Base-by-base conservation (phyloP, 345 rosid species). In the Brassica incana region DNA sequence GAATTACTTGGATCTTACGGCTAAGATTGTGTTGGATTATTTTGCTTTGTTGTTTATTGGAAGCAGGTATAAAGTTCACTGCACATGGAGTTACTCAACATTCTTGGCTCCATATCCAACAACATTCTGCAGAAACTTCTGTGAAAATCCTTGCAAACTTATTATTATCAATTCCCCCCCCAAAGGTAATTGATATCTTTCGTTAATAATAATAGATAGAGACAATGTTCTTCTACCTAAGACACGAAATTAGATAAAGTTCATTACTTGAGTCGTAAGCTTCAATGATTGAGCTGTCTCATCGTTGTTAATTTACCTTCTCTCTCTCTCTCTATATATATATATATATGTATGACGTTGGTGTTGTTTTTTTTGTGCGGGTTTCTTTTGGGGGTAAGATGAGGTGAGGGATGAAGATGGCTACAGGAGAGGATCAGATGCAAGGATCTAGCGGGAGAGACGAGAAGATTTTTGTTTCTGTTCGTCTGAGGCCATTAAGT, bases 401-500 rank as follows among this genome's bases (percentile, higher is more conserved):
- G 77, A 62, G 75, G 73, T 74, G 74, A 82, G 85, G 73, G 72
- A 88, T 88, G 88, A 90, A 87, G 62, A 81, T 83, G 61, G 87
- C 83, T 59, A 76, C 82, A 8, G 90, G 80, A 67, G 91, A 87
- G 76, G 89, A 89, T 83, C 81, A 85, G 43, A 81, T 83, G 85
- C 88, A 76, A 27, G 88, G 66, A 66, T 71, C 86, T 0, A 82
- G 81, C 15, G 83, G 81, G 73, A 52, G 81, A 4, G 85, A 70
- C 38, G 99, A 95, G 86, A 95, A 85, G 74, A 87, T 95, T 71
- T 82, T 87, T 61, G 98, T 93, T 72, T 93, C 94, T 23, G 94
- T 95, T 77, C 92, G 98, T 65, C 63, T 95, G 79, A 82, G 99
- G 86, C 99, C 97, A 72, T 78, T 93, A 85, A 95, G 78, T 85